Base-by-base conservation (phyloP, 164 flowering plant genomes). In the Dillenia suffruticosa region DNA sequence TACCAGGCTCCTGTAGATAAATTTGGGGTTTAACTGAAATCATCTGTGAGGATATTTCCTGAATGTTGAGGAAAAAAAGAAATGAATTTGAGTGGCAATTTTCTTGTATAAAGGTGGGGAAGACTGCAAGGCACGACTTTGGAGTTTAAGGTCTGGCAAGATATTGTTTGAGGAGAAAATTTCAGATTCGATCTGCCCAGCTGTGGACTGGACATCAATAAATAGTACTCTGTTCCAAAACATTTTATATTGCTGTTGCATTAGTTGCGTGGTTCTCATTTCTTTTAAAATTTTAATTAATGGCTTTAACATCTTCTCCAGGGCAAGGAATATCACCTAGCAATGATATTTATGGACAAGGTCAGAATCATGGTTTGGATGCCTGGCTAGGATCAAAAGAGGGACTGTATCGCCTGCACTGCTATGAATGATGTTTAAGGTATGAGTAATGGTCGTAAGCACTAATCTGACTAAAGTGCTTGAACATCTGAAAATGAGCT, bases 71-170 rank as follows among this genome's bases (percentile, higher is more conserved):
- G 32, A 26, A 26, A 26, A 2, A 26, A 0, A 16, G 44, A 60
- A 49, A 55, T 61, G 22, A 68, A 24, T 65, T 58, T 62, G 15
- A 49, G 11, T 65, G 53, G 46, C 43, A 61, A 44, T 15, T 11
- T 68, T 14, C 59, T 57, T 17, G 11, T 56, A 43, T 57, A 63
- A 63, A 86, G 99, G 99, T 57, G 99, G 99, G 57, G 96, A 87
- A 77, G 97, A 94, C 72, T 75, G 82, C 62, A 65, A 68, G 32
- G 48, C 77, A 44, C 84, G 95, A 51, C 63, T 88, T 49, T 91
- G 99, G 99, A 82, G 84, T 70, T 82, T 94, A 51, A 88, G 77
- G 72, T 82, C 88, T 14, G 99, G 96, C 6, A 77, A 89, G 71
- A 64, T 87, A 63, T 82, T 94, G 9, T 86, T 78, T 62, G 81